Percentiles rank a stretch among this genome's conserved stretches.
Evolutionary conservation across 2,329 filamentous ascomycete species (phyloP).

Genomic region (Monosporascus sp.): DNA sequence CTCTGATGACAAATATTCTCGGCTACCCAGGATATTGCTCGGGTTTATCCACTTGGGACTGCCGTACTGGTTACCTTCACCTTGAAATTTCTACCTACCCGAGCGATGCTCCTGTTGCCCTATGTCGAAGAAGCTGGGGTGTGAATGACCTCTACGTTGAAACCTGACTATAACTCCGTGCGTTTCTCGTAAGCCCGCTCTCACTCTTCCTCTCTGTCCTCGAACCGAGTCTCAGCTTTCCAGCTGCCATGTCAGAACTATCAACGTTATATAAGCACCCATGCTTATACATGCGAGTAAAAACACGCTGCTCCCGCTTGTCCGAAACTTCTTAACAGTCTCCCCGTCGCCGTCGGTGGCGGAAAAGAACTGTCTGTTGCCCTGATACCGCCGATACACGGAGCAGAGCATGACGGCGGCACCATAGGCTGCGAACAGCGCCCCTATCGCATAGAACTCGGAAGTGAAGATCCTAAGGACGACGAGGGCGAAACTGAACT

Average conservation of each 20-base stretch:
- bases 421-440: constrained; percentile 88
- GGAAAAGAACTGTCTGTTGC: constrained; percentile 89
- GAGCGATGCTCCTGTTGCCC: too few species aligned
- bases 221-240: constrained; percentile 27
- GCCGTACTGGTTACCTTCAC: too few species aligned
- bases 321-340: constrained; percentile 53
- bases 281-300: constrained; percentile 53
- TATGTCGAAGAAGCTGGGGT: too few species aligned
- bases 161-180: not conserved
- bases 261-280: constrained; percentile 49
- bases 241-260: constrained; percentile 49
- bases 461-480: constrained; percentile 94
- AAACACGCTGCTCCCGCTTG: constrained; percentile 57
- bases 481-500: constrained; percentile 92
- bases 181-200: not conserved
- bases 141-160: too few species aligned
- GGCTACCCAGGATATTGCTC: too few species aligned
- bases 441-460: constrained; percentile 97
- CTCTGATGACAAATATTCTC: too few species aligned
- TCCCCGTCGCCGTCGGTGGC: constrained; percentile 39
- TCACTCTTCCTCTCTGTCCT: constrained; percentile 9
- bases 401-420: constrained; percentile 77
- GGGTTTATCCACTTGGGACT: too few species aligned
- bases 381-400: constrained; percentile 80
- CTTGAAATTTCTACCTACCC: too few species aligned